Conservation (phyloP, 176 grass and related monocot species). For the Eremochloa ophiuroides region DNA sequence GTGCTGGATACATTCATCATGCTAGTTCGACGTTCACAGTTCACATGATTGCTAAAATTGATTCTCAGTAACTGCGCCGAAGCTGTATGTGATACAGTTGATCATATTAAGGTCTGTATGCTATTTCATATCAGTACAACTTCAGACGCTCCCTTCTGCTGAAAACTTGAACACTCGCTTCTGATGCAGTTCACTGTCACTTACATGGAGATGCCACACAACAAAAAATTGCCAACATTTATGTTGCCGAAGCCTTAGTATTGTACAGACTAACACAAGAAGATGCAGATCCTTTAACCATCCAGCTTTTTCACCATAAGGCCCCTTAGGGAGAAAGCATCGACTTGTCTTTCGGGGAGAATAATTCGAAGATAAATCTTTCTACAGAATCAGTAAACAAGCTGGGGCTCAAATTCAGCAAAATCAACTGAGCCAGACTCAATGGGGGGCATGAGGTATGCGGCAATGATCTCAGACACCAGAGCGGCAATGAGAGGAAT, state of each 20-base stretch:
- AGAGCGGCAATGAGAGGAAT: constrained; percentile 73
- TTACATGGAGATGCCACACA: constrained; percentile 25
- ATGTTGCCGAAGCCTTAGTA: constrained; percentile 18
- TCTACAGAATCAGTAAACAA: constrained; percentile 75
- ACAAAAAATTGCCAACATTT: constrained; percentile 12
- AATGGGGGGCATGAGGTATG: constrained; percentile 88
- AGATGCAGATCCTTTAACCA: constrained; percentile 30
- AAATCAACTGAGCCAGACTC: constrained; percentile 93
- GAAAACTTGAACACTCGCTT: constrained; percentile 25
- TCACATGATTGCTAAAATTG: too few relatives aligned
- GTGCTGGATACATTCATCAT: neutral
- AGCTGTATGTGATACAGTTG: neutral
- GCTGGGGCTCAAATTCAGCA: constrained; percentile 81
- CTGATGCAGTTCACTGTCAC: constrained; percentile 32
- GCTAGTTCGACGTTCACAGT: neutral
- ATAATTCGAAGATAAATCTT: constrained; percentile 4
- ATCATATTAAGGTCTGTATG: neutral
- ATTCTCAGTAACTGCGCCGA: neutral
- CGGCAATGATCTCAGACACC: constrained; percentile 73
- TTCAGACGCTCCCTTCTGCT: constrained; percentile 7
- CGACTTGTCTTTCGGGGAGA: constrained; percentile 13
- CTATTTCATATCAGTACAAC: constrained; percentile 22
- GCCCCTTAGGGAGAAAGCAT: constrained; percentile 8
- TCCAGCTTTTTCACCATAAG: constrained; percentile 24
- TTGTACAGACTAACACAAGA: constrained; percentile 39